Evolutionary conservation across 2,329 filamentous ascomycete species (phyloP), one percentile per base, ranked within the genome.

Genomic region (Aureobasidium lini): DNA sequence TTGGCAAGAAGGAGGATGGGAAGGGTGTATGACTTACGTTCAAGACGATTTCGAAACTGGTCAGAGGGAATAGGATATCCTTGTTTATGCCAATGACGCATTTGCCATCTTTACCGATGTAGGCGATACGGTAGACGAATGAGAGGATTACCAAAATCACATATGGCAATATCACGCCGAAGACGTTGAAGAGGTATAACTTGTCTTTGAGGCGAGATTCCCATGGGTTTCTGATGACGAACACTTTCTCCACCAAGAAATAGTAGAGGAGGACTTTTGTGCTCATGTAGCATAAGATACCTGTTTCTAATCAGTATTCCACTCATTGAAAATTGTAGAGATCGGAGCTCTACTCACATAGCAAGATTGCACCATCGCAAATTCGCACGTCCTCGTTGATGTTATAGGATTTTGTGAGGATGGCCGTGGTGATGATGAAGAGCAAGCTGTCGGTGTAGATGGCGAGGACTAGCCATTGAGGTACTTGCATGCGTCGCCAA

Each of bases 11-110:
- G 23, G 23, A 3, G 13, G 39, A 7, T 13, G 39, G 15, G n/a
- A 16, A n/a, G n/a, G n/a, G 15, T 15, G 39, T 15, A 15, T 8
- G 6, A 34, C 48, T 37, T 52, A 39, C 29, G 28, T 59, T 59
- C 15, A 59, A 15, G 0, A 59, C 16, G 7, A 40, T 16, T 5
- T 59, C 56, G 18, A 59, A 59, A 9, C n/a, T 15, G 7, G 44
- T 40, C 16, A 46, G n/a, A 10, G 56, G 56, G 15, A 59, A 23
- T 8, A 59, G n/a, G 13, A 47, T 32, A 9, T 31, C 11, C 34
- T 44, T 48, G 16, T 42, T n/a, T 11, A 59, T 36, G n/a, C 56
- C 56, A 29, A 59, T 59, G n/a, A 40, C 36, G 28, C 56, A 59
- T 15, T 10, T 39, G n/a, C 56, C 44, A n/a, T 39, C 36, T 3